These are phyloP conservation scores for Phytophthora pistaciae DNA, from an alignment of 352 stramenopile species.

Conservation along the genomic window DNA sequence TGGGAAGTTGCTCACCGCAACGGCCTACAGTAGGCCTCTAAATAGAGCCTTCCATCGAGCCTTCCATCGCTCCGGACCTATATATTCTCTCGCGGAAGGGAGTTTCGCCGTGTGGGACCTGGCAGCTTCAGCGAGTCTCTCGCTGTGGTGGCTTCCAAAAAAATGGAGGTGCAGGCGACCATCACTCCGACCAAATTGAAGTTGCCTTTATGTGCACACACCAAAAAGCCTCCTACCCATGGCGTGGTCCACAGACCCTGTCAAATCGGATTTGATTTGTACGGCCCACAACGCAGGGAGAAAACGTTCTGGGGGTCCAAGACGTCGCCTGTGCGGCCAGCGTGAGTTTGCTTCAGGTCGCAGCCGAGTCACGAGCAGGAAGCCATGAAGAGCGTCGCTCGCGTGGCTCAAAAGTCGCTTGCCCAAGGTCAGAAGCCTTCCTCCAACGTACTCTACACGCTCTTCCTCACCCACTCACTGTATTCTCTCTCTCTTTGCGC, in stretches of 20 bases:
- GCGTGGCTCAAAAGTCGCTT: slow-evolving; percentile 42
- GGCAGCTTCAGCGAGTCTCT: not conserved
- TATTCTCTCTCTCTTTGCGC: not conserved
- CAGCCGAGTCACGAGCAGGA: slow-evolving; percentile 4
- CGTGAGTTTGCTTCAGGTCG: slow-evolving; percentile 31
- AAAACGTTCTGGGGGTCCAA: slow-evolving; percentile 37
- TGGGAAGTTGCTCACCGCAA: slow-evolving; percentile 35
- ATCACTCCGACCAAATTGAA: slow-evolving; percentile 25
- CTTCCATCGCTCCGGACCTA: not conserved
- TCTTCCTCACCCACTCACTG: not conserved
- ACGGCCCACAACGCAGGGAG: slow-evolving; percentile 19
- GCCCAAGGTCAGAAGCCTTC: slow-evolving; percentile 26
- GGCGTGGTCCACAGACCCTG: slow-evolving; percentile 21
- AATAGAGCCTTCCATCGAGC: slow-evolving; percentile 17
- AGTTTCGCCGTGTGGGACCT: slow-evolving; percentile 16
- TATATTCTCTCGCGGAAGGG: not conserved
- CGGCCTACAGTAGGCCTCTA: slow-evolving; percentile 9
- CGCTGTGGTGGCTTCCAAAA: not conserved
- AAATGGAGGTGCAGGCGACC: not conserved
- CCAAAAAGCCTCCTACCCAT: not conserved
- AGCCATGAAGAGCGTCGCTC: slow-evolving; percentile 49
- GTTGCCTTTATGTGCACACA: slow-evolving; percentile 29
- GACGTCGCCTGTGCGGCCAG: slow-evolving; percentile 20
- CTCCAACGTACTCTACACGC: not conserved
- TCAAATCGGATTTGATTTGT: slow-evolving; percentile 37